Evolutionary conservation across 257 asterid species (phyloP).

Genomic region (Solanum paucissectum): DNA sequence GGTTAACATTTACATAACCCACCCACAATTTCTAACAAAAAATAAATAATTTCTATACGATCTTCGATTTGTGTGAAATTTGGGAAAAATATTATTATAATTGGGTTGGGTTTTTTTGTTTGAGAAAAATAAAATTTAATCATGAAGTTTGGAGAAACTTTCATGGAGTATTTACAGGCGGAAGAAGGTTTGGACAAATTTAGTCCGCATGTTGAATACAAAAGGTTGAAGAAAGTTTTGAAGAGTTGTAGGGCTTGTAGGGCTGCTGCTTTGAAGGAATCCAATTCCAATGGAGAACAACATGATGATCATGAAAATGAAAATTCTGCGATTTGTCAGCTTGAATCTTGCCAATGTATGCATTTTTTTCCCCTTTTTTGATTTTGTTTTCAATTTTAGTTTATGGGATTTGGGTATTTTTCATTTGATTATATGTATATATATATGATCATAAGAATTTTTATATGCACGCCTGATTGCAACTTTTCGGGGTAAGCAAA

Average conservation of each 20-base stretch:
- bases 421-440: too few species aligned
- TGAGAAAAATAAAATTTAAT: background rate
- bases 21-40: background rate
- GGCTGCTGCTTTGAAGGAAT: conserved; percentile 15
- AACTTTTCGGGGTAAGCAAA: background rate
- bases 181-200: conserved; percentile 43
- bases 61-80: background rate
- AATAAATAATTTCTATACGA: background rate
- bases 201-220: conserved; percentile 63
- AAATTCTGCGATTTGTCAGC: conserved; percentile 1
- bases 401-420: background rate
- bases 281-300: conserved; percentile 17
- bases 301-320: background rate
- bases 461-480: background rate
- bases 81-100: background rate
- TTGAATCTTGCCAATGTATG: conserved; percentile 49
- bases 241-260: conserved; percentile 56
- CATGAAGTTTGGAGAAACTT: conserved; percentile 85
- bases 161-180: conserved; percentile 51
- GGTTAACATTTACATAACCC: background rate
- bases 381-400: background rate
- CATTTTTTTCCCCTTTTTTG: background rate
- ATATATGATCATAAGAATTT: background rate
- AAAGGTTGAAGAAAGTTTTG: conserved; percentile 74
- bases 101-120: background rate